phyloP scores from a whole-genome alignment of 83 land plant species.

The Thuja plicata region DNA sequence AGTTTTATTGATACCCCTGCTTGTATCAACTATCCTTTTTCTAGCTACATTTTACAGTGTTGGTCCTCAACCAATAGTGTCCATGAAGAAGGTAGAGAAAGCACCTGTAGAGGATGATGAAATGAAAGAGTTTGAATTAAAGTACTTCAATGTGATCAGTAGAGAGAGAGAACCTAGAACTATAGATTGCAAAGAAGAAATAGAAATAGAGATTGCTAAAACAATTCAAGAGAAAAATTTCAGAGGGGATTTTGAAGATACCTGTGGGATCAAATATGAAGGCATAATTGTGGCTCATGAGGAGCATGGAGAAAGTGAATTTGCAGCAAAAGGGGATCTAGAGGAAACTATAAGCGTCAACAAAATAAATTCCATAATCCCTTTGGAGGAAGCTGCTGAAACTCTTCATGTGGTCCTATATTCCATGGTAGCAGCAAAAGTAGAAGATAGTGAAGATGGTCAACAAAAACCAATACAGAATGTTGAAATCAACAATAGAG shows the following conservation, averaged over 20 bases:
- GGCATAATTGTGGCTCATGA: too few species aligned
- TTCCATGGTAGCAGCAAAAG: neutral
- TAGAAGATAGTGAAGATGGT: neutral
- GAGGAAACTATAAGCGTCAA: too few species aligned
- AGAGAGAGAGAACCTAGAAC: neutral
- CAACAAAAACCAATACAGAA: neutral
- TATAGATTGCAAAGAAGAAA: neutral
- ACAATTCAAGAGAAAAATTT: neutral
- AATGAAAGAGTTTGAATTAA: too few species aligned
- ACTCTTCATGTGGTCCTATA: neutral
- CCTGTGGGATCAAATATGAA: neutral
- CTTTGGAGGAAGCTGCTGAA: neutral
- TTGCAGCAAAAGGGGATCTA: too few species aligned
- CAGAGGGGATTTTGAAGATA: neutral
- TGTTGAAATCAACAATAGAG: neutral
- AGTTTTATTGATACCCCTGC: neutral
- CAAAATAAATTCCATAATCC: neutral
- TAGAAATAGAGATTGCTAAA: neutral
- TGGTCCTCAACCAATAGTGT: neutral
- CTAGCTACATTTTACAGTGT: neutral
- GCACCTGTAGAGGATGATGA: too few species aligned
- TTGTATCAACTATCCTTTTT: constrained; percentile 7
- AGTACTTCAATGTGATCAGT: too few species aligned
- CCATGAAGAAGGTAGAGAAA: too few species aligned
- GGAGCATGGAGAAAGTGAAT: too few species aligned